Conservation (phyloP, 495 filamentous ascomycete species). For the Tuber calosporum region DNA sequence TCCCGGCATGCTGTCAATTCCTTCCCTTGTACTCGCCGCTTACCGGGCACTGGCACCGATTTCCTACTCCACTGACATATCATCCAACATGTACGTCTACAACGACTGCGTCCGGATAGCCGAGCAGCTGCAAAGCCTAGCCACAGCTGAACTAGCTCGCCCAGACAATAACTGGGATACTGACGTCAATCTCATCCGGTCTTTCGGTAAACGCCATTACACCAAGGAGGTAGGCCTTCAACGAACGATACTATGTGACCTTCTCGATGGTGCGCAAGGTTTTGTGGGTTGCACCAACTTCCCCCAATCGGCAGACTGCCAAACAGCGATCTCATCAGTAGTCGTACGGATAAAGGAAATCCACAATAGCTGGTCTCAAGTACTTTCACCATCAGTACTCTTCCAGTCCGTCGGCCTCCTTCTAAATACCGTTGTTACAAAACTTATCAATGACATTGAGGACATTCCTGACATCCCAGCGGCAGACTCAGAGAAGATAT, state of each 20-base stretch:
- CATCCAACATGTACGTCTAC: constrained; percentile 61
- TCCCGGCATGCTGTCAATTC: constrained; percentile 66
- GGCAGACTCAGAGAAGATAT: constrained; percentile 72
- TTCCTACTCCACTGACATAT: constrained; percentile 57
- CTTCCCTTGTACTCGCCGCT: constrained; percentile 77
- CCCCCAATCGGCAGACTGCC: constrained; percentile 59
- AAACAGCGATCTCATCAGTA: constrained; percentile 62
- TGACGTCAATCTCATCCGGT: constrained; percentile 65
- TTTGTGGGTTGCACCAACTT: constrained; percentile 57
- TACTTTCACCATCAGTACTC: constrained; percentile 73
- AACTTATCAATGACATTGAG: constrained; percentile 75
- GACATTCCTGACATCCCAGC: constrained; percentile 82
- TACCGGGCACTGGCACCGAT: constrained; percentile 79
- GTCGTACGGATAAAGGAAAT: constrained; percentile 62
- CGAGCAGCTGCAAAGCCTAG: constrained; percentile 49
- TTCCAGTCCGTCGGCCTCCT: constrained; percentile 80
- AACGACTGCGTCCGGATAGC: constrained; percentile 81
- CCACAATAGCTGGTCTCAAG: constrained; percentile 65
- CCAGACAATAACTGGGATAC: constrained; percentile 56
- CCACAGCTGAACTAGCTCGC: constrained; percentile 46
- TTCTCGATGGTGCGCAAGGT: constrained; percentile 68
- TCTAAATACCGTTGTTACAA: constrained; percentile 68
- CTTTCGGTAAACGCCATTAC: constrained; percentile 77
- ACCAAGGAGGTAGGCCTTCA: constrained; percentile 79
- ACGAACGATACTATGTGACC: constrained; percentile 71